phyloP scores from a whole-genome alignment of 345 rosid genomes.

The Euphorbia lathyris region DNA sequence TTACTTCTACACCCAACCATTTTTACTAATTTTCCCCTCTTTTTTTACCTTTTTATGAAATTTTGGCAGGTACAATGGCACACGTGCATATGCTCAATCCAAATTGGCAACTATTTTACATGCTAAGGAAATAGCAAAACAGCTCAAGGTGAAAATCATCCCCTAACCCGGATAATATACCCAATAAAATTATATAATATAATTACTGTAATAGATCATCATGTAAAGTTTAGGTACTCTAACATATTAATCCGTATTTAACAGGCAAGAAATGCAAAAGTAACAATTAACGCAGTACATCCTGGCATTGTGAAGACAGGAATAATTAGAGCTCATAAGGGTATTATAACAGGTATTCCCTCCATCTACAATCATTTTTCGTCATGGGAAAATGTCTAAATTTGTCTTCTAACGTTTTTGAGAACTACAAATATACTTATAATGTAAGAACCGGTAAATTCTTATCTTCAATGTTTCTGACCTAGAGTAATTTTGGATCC shows the following conservation, averaged over 20 bases:
- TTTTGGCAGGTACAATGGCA: conserved; percentile 70
- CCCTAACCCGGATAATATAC: too few relatives aligned
- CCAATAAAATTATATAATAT: too few relatives aligned
- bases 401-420: too few relatives aligned
- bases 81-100: conserved; percentile 87
- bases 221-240: too few relatives aligned
- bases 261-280: conserved; percentile 77
- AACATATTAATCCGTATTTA: background rate
- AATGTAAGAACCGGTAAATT: too few relatives aligned
- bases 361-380: background rate
- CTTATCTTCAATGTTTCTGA: too few relatives aligned
- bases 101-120: conserved; percentile 82
- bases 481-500: too few relatives aligned
- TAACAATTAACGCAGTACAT: conserved; percentile 85
- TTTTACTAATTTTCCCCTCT: background rate
- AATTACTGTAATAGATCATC: too few relatives aligned
- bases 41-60: background rate
- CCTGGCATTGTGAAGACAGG: conserved; percentile 97
- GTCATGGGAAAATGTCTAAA: too few relatives aligned
- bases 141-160: conserved; percentile 52
- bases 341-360: conserved; percentile 63
- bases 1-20: too few relatives aligned
- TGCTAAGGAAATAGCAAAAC: conserved; percentile 69
- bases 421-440: too few relatives aligned
- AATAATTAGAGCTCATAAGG: conserved; percentile 78